Evolutionary conservation across 1,139 yeast genomes (phyloP), one percentile per base, ranked within the genome.

Genomic region (Pichia sp.): DNA sequence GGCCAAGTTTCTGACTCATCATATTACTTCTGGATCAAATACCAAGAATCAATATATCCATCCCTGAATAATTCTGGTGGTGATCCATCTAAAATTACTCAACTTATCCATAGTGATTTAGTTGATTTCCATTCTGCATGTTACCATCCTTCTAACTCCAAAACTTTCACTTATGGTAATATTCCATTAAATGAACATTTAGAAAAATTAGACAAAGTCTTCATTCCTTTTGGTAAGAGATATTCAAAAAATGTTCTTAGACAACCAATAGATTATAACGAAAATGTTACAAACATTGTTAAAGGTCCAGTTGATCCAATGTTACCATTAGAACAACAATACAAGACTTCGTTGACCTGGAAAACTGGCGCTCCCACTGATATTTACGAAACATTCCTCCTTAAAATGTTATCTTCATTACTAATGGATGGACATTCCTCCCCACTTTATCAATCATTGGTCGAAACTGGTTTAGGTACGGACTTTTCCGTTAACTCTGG

Each of bases 1-100:
- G 99, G 99, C 6, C 97, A 91, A 64, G 78, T 87, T 57, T 84
- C 96, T 1, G 91, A 87, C 59, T 78, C 96, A 0, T 78, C 89
- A 5, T 93, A 91, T 60, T 74, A 81, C 53, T 88, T 74, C 60
- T 89, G 88, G 75, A 85, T 82, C 53, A 77, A 80, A 50, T 91
- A 80, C 65, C 88, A 85, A 59, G 85, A 86, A 60, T 66, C 88
- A n/a, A 73, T 89, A 14, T 91, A 87, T 55, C 91, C 95, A 2
- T 73, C 88, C 10, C 67, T 91, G 51, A 75, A 87, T 55, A 87
- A 88, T 62, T 82, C 96, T 3, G 99, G 97, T 27, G 99, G 99
- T 40, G 96, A 91, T 57, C 99, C 99, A 1, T 62, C 72, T 25
- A 69, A 71, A 43, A 93, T 91, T 46, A 84, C 95, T 0, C 72